These are phyloP conservation scores for Orbilia quercus DNA, from an alignment of 2,329 filamentous ascomycete species.

Conservation along the genomic window DNA sequence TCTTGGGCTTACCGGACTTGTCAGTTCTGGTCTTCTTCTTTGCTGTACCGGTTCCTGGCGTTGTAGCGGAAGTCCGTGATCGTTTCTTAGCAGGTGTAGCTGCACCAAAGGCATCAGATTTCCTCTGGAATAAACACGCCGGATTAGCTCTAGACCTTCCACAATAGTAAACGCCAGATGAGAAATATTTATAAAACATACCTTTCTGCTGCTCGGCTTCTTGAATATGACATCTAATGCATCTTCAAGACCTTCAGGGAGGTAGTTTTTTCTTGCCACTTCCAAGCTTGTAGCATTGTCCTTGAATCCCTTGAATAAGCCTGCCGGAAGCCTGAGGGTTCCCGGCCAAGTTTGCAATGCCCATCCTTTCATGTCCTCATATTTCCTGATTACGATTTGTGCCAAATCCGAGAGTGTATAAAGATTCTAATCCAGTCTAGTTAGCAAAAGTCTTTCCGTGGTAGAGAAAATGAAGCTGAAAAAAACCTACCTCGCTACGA, in stretches of 20 bases:
- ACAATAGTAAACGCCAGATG: not conserved
- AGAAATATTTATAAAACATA: conserved; percentile 1
- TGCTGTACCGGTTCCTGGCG: conserved; percentile 33
- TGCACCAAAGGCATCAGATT: conserved; percentile 42
- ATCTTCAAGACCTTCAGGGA: conserved; percentile 80
- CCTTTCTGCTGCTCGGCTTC: conserved; percentile 64
- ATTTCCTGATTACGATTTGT: conserved; percentile 82
- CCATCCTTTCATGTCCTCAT: conserved; percentile 87
- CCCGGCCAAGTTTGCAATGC: conserved; percentile 83
- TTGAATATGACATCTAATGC: conserved; percentile 76
- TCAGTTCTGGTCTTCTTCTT: conserved; percentile 58
- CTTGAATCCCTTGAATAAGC: conserved; percentile 79
- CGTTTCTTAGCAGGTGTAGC: conserved; percentile 57
- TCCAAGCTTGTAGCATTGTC: conserved; percentile 83
- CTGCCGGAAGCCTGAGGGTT: conserved; percentile 82
- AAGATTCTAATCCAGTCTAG: conserved; percentile 68
- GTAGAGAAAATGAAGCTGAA: not conserved
- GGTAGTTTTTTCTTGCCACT: conserved; percentile 85
- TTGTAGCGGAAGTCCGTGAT: conserved; percentile 39
- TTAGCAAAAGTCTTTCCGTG: too few relatives aligned
- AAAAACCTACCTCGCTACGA: conserved; percentile 66
- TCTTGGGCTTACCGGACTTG: conserved; percentile 59
- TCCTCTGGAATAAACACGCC: conserved; percentile 22
- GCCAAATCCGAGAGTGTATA: conserved; percentile 90
- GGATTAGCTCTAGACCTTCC: not conserved